Conservation (phyloP, 2,329 filamentous ascomycete genomes). For the Coleophoma cylindrospora region DNA sequence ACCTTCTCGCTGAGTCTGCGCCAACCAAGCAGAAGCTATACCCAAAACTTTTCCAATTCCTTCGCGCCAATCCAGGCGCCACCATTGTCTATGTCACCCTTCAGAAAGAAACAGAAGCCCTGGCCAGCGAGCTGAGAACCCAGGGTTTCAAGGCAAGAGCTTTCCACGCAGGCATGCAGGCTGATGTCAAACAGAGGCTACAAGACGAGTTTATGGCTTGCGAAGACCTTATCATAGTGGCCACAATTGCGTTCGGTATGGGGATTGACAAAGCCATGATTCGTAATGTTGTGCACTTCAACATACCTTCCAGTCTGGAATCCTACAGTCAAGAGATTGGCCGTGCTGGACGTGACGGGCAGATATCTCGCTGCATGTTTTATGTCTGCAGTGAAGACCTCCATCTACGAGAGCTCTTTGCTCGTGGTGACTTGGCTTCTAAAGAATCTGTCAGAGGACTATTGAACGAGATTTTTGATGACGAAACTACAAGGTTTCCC, state of each 20-base stretch:
- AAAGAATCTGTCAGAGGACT: slow-evolving; percentile 39
- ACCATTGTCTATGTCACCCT: slow-evolving; percentile 57
- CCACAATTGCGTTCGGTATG: slow-evolving; percentile 57
- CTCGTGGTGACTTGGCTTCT: slow-evolving; percentile 54
- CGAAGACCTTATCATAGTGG: slow-evolving; percentile 40
- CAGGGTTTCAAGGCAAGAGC: slow-evolving; percentile 36
- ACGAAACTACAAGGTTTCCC: slow-evolving; percentile 23
- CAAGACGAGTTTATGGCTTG: slow-evolving; percentile 48
- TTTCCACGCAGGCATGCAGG: slow-evolving; percentile 47
- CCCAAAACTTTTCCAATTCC: slow-evolving; percentile 39
- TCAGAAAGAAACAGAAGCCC: slow-evolving; percentile 44
- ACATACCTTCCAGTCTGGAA: slow-evolving; percentile 45
- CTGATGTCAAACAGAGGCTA: slow-evolving; percentile 35
- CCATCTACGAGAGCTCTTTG: slow-evolving; percentile 53
- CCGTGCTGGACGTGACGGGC: slow-evolving; percentile 48
- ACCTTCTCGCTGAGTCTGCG: slow-evolving; percentile 44
- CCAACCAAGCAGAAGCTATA: slow-evolving; percentile 38
- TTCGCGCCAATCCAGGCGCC: slow-evolving; percentile 45
- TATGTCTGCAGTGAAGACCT: slow-evolving; percentile 53
- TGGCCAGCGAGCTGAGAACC: slow-evolving; percentile 32
- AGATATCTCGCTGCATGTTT: slow-evolving; percentile 49
- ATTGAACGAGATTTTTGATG: slow-evolving; percentile 45
- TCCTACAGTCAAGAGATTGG: slow-evolving; percentile 55
- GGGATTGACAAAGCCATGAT: slow-evolving; percentile 53
- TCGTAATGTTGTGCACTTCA: slow-evolving; percentile 48